Evolutionary conservation across 305 asterid species (phyloP).

Genomic region (Fraxinus greggii): DNA sequence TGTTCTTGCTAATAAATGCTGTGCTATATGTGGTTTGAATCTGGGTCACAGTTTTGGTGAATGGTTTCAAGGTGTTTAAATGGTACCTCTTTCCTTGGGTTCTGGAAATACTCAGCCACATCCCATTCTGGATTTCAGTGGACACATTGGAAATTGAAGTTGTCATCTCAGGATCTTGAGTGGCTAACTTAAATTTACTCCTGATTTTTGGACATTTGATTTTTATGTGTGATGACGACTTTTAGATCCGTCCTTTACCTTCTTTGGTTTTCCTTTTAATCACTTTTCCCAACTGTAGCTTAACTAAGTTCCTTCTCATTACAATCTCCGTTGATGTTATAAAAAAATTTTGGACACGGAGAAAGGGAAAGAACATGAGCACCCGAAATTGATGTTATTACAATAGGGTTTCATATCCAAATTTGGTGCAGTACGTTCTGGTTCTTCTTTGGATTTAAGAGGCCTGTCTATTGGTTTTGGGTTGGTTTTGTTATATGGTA

Average conservation of each 20-base stretch:
- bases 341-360: not conserved
- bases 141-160: not conserved
- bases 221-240: not conserved
- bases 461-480: not conserved
- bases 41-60: conserved; percentile 1
- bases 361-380: not conserved
- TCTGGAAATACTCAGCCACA: not conserved
- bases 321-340: not conserved
- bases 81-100: not conserved
- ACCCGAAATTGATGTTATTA: not conserved
- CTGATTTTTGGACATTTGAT: not conserved
- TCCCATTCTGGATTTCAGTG: not conserved
- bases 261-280: not conserved
- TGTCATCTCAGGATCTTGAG: not conserved
- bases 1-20: conserved; percentile 3
- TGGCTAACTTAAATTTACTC: not conserved
- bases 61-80: conserved; percentile 9
- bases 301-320: not conserved
- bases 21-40: not conserved
- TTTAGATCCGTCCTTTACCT: not conserved
- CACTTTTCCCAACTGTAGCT: not conserved
- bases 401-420: not conserved
- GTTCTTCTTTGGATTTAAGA: not conserved
- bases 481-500: not conserved
- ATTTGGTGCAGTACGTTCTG: not conserved